These are phyloP conservation scores for Aspergillus vadensis DNA, from an alignment of 2,329 filamentous ascomycete genomes.

Conservation along the genomic window DNA sequence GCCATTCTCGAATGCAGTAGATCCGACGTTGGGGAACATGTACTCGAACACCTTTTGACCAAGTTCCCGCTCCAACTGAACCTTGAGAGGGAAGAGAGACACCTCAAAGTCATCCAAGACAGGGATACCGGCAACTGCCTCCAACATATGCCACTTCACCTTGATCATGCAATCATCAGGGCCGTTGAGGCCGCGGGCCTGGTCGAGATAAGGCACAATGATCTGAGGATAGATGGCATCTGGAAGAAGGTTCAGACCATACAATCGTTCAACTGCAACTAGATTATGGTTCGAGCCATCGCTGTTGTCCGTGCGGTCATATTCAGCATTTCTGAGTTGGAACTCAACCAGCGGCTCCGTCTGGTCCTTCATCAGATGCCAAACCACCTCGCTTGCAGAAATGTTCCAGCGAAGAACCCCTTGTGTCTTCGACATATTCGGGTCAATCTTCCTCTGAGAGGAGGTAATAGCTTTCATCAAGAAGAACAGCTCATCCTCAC, in stretches of 20 bases:
- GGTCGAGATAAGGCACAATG: conserved; percentile 83
- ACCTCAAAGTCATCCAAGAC: conserved; percentile 98
- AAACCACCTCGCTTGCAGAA: conserved; percentile 91
- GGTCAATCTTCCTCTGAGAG: conserved; percentile 80
- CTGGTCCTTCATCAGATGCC: conserved; percentile 88
- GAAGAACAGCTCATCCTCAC: conserved; percentile 97
- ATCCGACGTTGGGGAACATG: conserved; percentile 83
- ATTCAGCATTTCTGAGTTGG: conserved; percentile 86
- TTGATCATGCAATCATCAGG: conserved; percentile 80
- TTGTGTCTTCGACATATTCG: conserved; percentile 66
- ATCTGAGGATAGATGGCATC: conserved; percentile 95
- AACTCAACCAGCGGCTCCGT: conserved; percentile 89
- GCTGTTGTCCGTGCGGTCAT: conserved; percentile 93
- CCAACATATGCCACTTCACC: conserved; percentile 97
- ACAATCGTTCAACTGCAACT: conserved; percentile 82
- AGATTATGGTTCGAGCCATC: conserved; percentile 96
- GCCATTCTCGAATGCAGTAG: conserved; percentile 52
- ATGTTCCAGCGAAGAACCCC: conserved; percentile 90
- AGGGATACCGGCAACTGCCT: conserved; percentile 95
- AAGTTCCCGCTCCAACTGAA: conserved; percentile 90
- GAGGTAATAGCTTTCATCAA: conserved; percentile 99
- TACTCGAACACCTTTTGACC: conserved; percentile 95
- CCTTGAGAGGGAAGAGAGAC: conserved; percentile 85
- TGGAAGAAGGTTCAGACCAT: conserved; percentile 84
- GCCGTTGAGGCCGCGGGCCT: conserved; percentile 57